Conservation (phyloP, 331 rosid genomes). For the Ulmus americana region DNA sequence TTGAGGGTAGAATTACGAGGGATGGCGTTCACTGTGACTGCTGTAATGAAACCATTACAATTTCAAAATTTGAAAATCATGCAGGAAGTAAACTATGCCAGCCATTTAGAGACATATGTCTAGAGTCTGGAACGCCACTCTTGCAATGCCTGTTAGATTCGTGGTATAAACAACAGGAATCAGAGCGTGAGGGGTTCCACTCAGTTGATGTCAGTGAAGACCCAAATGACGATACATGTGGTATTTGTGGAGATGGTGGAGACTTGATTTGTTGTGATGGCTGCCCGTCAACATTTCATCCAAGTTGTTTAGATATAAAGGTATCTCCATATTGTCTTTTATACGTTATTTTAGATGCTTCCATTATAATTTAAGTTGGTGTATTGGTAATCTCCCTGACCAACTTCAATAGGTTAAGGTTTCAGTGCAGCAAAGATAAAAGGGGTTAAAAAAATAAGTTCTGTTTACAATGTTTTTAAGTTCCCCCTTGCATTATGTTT, state of each 20-base stretch:
- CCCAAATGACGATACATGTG: conserved; percentile 95
- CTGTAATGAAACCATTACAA: conserved; percentile 49
- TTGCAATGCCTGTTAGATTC: conserved; percentile 81
- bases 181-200: conserved; percentile 51
- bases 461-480: not conserved
- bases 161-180: conserved; percentile 77
- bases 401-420: not conserved
- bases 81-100: conserved; percentile 50
- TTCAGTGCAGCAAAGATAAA: not conserved
- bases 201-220: conserved; percentile 73
- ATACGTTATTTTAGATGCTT: conserved; percentile 3
- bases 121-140: conserved; percentile 60
- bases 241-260: conserved; percentile 97
- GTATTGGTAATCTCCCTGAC: not conserved
- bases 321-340: conserved; percentile 30
- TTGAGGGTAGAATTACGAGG: conserved; percentile 61
- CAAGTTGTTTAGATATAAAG: conserved; percentile 71
- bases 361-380: not conserved
- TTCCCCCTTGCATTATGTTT: not conserved
- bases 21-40: conserved; percentile 85
- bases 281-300: conserved; percentile 97
- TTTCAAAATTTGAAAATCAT: conserved; percentile 63
- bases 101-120: conserved; percentile 52
- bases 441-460: not conserved
- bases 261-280: conserved; percentile 88